Evolutionary conservation across 2,329 filamentous ascomycete species (phyloP).

Genomic region (Xylaria sp.): DNA sequence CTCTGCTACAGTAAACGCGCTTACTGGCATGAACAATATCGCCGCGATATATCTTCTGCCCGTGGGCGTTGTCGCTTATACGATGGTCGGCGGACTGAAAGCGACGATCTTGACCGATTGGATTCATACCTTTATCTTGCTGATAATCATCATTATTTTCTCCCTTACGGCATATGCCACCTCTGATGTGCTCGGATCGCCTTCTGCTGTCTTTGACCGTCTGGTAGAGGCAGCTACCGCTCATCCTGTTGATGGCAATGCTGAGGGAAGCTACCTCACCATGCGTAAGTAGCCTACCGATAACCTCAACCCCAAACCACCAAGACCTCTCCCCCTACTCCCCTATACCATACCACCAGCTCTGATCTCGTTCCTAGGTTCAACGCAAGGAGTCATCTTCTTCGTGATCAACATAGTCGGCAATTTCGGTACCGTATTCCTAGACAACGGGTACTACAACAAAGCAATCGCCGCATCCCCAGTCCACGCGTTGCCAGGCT

Average conservation of each 20-base stretch:
- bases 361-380: conserved; percentile 50
- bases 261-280: conserved; percentile 84
- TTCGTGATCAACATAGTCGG: conserved; percentile 92
- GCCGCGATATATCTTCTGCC: conserved; percentile 88
- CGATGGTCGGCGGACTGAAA: conserved; percentile 66
- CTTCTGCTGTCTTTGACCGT: conserved; percentile 80
- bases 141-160: conserved; percentile 88
- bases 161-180: conserved; percentile 84
- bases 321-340: neutral
- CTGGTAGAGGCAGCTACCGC: conserved; percentile 73
- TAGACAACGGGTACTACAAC: conserved; percentile 92
- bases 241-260: conserved; percentile 84
- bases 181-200: conserved; percentile 77
- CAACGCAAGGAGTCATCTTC: conserved; percentile 84
- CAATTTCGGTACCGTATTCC: conserved; percentile 86
- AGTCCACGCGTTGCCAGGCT: conserved; percentile 86
- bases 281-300: conserved; percentile 64
- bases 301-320: no score
- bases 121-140: conserved; percentile 84
- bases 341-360: neutral
- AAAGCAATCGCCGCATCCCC: conserved; percentile 91
- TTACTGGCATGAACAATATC: conserved; percentile 80
- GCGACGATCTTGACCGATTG: conserved; percentile 89
- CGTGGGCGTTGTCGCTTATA: conserved; percentile 83
- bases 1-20: conserved; percentile 75